Evolutionary conservation across 208 protist species (phyloP), one percentile per base, ranked within the genome.

Genomic region (Vickermania spadyakhi): DNA sequence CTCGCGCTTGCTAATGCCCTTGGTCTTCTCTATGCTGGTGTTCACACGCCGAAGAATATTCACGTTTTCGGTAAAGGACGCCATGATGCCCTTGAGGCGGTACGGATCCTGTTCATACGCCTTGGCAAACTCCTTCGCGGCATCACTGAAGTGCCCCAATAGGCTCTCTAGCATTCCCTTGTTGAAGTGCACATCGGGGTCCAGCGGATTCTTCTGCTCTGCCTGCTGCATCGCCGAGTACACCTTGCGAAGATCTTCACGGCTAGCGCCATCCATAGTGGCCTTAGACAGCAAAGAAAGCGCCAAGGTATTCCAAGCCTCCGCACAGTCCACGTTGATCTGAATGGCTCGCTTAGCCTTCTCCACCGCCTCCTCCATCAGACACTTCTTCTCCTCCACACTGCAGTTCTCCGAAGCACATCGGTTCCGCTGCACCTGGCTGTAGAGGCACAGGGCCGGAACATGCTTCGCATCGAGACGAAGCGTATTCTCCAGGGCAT

Each of bases 181-280:
- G 75, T 94, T 94, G 68, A 77, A 94, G 27, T 75, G 69, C 28
- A 91, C 63, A 56, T 94, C 87, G 2, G 87, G 87, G 36, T 94
- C 81, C 11, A 68, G 54, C 4, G 66, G 66, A 2, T 27, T 45
- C 45, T 73, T 64, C 21, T 62, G 31, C 3, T 81, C 76, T 2
- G 75, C 75, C 66, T 89, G 84, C 65, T 66, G 73, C 66, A 94
- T 87, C 27, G 84, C 83, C 22, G 70, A 55, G 36, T 79, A 52
- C 0, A 79, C 74, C 50, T 69, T 60, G 31, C 75, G 72, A 21
- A 80, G 67, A 18, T 62, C 76, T n/a, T 60, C 60, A 31, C 81
- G 73, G 1, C 63, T 68, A 55, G 84, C 75, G 3, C 81, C 79
- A 14, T 77, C 75, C 18, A 75, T 25, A 18, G 79, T 81, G 13